These are phyloP conservation scores for Penicillium sp. DNA, from an alignment of 2,329 filamentous ascomycete species.

Conservation along the genomic window DNA sequence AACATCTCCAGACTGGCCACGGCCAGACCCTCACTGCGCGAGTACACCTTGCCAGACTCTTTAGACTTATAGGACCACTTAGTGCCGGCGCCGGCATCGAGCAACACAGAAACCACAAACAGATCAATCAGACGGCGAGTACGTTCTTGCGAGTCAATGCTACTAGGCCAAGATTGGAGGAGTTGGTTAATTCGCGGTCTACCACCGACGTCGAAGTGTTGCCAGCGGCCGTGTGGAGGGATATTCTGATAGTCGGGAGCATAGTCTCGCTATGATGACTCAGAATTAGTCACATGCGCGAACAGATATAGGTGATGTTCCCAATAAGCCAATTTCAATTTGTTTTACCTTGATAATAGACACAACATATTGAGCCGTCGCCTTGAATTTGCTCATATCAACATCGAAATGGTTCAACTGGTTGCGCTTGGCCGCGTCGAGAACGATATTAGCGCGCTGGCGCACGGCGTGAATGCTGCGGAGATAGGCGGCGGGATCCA, in stretches of 20 bases:
- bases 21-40: slow-evolving; percentile 86
- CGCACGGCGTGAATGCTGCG: slow-evolving; percentile 87
- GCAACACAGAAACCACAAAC: slow-evolving; percentile 66
- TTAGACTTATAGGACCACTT: slow-evolving; percentile 92
- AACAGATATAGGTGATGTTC: neutral
- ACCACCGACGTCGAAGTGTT: slow-evolving; percentile 67
- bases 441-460: slow-evolving; percentile 74
- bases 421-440: slow-evolving; percentile 78
- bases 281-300: slow-evolving; percentile 11
- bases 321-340: neutral
- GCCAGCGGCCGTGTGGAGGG: slow-evolving; percentile 78
- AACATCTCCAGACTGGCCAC: slow-evolving; percentile 87
- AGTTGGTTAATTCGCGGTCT: slow-evolving; percentile 59
- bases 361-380: slow-evolving; percentile 86
- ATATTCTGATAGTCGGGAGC: slow-evolving; percentile 73
- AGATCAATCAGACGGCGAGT: slow-evolving; percentile 65
- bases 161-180: slow-evolving; percentile 57
- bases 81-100: slow-evolving; percentile 81
- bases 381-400: slow-evolving; percentile 80
- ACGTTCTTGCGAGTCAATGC: slow-evolving; percentile 56
- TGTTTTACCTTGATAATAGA: slow-evolving; percentile 83
- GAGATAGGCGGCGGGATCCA: slow-evolving; percentile 89
- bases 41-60: slow-evolving; percentile 82
- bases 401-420: slow-evolving; percentile 86
- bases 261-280: slow-evolving; percentile 67